Evolutionary conservation across 768 basidiomycete genomes (phyloP).

Genomic region (Mrakia gelida): DNA sequence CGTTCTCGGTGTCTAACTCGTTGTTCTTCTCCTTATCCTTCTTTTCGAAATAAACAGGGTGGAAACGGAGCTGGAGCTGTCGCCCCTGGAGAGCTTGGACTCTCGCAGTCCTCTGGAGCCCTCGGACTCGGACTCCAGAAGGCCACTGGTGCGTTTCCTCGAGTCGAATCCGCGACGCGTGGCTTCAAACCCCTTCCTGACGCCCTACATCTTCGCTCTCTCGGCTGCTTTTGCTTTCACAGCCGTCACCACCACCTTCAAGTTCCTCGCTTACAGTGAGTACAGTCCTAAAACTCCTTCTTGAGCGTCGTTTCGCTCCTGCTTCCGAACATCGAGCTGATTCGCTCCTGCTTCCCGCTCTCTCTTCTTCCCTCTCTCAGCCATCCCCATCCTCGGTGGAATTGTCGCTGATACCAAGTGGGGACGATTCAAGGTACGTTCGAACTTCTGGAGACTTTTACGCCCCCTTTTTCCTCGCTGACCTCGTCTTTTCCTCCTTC

Average conservation of each 20-base stretch:
- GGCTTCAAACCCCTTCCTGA: neutral
- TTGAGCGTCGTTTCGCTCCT: no score
- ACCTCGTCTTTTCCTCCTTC: no score
- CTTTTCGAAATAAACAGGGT: slow-evolving; percentile 27
- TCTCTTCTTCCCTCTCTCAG: neutral
- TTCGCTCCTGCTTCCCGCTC: no score
- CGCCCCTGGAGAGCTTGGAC: neutral
- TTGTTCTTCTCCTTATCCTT: no score
- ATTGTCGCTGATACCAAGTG: slow-evolving; percentile 44
- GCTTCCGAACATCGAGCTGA: no score
- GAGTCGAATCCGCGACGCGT: neutral
- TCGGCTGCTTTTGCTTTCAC: neutral
- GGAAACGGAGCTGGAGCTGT: slow-evolving; percentile 38
- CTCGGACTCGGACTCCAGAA: slow-evolving; percentile 36
- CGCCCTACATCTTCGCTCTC: neutral
- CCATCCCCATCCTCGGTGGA: slow-evolving; percentile 37
- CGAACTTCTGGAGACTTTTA: no score
- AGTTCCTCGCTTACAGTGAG: slow-evolving; percentile 17
- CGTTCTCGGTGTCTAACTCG: no score
- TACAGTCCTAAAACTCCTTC: no score
- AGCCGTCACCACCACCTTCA: slow-evolving; percentile 35
- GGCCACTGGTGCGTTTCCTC: slow-evolving; percentile 33
- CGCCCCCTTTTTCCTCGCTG: no score
- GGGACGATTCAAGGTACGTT: slow-evolving; percentile 29
- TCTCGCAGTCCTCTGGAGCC: neutral